Conservation (phyloP, 129 eudicot genomes). For the Flaveria sonorensis region DNA sequence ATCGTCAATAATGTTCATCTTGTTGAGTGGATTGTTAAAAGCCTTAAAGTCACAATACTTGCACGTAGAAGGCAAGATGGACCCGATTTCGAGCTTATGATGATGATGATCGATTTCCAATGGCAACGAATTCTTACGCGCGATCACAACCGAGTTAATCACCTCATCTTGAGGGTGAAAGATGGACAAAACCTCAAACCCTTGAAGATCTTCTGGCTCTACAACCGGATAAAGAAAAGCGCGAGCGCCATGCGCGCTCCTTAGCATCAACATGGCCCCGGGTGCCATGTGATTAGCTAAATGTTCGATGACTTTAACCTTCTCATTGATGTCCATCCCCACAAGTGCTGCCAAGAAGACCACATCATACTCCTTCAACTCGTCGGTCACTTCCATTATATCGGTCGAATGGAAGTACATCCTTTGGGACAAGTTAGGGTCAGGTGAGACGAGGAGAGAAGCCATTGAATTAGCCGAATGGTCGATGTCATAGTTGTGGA, state of each 20-base stretch:
- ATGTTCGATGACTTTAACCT: conserved; percentile 58
- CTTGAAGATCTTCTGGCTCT: conserved; percentile 65
- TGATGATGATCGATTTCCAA: conserved; percentile 39
- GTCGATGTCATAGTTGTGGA: conserved; percentile 89
- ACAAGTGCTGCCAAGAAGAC: conserved; percentile 88
- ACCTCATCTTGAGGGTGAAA: conserved; percentile 90
- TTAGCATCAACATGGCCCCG: conserved; percentile 65
- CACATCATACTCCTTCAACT: conserved; percentile 62
- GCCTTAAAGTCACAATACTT: conserved; percentile 67
- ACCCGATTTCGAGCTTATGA: conserved; percentile 40
- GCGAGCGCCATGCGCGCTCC: conserved; percentile 94
- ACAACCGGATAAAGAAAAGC: conserved; percentile 88
- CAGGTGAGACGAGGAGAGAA: conserved; percentile 49
- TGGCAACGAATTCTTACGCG: conserved; percentile 43
- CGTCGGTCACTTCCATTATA: conserved; percentile 60
- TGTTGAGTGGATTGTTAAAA: conserved; percentile 49
- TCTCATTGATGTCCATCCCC: conserved; percentile 76
- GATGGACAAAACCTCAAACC: conserved; percentile 80
- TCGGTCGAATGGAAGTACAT: conserved; percentile 66
- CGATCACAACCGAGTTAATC: conserved; percentile 81
- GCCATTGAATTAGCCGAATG: conserved; percentile 69
- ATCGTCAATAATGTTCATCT: conserved; percentile 60
- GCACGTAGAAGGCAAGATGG: conserved; percentile 46
- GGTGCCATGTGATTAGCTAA: conserved; percentile 71
- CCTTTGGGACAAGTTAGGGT: conserved; percentile 58